Conservation (phyloP, 164 flowering plant species). For the Euptelea pleiosperma region DNA sequence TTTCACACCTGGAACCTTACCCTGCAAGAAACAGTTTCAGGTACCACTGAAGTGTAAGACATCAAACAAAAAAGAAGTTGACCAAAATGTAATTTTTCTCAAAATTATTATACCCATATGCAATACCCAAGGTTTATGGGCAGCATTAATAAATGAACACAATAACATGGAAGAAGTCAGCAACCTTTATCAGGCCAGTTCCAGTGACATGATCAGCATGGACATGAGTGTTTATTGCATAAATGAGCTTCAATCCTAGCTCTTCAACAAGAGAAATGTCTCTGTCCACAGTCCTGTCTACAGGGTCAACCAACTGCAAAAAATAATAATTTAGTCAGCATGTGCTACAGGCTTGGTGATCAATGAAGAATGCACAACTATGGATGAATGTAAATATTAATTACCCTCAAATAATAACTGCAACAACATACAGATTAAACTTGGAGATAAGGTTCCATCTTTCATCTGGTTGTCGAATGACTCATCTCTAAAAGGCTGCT, state of each 20-base stretch:
- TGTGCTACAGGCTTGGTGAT: background rate
- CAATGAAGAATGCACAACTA: background rate
- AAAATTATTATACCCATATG: too few species aligned
- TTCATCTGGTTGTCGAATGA: too few species aligned
- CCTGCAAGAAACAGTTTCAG: conserved; percentile 35
- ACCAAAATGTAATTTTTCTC: too few species aligned
- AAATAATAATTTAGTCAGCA: conserved; percentile 10
- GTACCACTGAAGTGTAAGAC: too few species aligned
- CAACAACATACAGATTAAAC: too few species aligned
- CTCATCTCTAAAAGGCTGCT: too few species aligned
- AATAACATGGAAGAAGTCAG: background rate
- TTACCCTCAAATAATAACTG: too few species aligned
- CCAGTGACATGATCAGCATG: conserved; percentile 99
- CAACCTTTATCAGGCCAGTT: conserved; percentile 84
- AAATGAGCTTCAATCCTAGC: conserved; percentile 77
- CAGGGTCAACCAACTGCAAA: conserved; percentile 88
- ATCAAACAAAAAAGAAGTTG: too few species aligned
- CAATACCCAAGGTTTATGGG: too few species aligned
- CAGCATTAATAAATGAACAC: background rate
- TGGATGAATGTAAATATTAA: background rate
- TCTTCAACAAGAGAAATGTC: conserved; percentile 69
- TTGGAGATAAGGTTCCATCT: too few species aligned
- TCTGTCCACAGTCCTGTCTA: conserved; percentile 83
- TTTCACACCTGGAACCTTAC: conserved; percentile 61
- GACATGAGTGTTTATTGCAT: conserved; percentile 95